Base-by-base conservation (phyloP, 2,329 filamentous ascomycete genomes). In the Aspergillus tanneri region DNA sequence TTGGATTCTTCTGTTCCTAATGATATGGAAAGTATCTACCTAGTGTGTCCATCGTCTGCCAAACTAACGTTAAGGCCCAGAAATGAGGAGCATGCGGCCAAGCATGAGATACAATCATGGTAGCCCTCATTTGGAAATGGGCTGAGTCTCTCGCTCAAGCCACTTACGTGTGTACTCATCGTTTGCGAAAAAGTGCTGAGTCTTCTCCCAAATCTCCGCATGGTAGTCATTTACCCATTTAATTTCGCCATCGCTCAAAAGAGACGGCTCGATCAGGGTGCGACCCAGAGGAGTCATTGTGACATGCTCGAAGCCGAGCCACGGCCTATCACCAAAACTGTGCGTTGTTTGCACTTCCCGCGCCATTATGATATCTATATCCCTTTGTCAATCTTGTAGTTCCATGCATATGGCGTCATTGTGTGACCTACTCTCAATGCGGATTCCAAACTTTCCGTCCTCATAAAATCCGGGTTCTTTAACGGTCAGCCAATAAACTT, bases 281-380 rank as follows among this genome's bases (percentile, higher is more conserved):
- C 85, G 82, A 72, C 92, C 96, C 72, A 96, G 90, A 0, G 93
- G 93, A 14, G 92, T 90, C 90, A 99, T 90, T 0, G 93, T 99
- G 56, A 97, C 90, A 69, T 95, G 89, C 74, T 99, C 92, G 59
- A 99, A 99, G 3, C 91, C 90, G 27, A 97, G 77, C 72, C 88
- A 99, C 2, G 91, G 87, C 74, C 95, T 96, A 61, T 96, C 92
- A 16, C 91, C 92, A 65, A 97, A 97, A 27, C 85, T 83, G 70
- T 95, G 81, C 53, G 85, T 85, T 4, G 92, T 96, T 70, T 91
- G 78, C n/a, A 87, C 86, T 67, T 96, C 90, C 57, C 82, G 86
- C 23, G 95, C 90, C 77, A 97, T 86, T 56, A 95, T 83, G 62
- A 99, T 84, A 68, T 99, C 75, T 79, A 54, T 12, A 48, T 43